A percentile compares a stretch with the other conserved stretches of the same genome.
phyloP scores from a whole-genome alignment of 139 green algal species.

The Ettlia oleoabundans region DNA sequence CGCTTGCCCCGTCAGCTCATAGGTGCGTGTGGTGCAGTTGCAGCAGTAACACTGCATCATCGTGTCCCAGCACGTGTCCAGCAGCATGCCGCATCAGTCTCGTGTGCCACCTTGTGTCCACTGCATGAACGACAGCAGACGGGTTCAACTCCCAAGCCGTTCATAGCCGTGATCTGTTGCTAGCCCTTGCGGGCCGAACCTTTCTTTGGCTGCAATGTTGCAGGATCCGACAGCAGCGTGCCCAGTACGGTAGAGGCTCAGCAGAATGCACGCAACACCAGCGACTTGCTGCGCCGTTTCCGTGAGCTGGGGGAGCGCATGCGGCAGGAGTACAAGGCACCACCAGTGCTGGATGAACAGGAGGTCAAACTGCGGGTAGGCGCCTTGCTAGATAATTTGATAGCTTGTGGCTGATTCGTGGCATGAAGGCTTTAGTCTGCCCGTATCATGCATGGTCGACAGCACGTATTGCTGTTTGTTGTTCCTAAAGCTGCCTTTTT shows the following conservation, averaged over 20 bases:
- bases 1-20: conserved; percentile 80
- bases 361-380: conserved; percentile 50
- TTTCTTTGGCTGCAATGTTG: background rate
- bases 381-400: background rate
- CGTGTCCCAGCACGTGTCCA: no score
- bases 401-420: background rate
- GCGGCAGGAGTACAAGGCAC: conserved; percentile 44
- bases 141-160: no score
- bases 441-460: background rate
- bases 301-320: conserved; percentile 68
- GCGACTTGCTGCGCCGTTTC: conserved; percentile 77
- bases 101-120: no score
- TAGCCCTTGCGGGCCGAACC: background rate
- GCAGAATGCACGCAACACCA: conserved; percentile 62
- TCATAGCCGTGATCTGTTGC: no score
- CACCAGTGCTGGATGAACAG: conserved; percentile 42
- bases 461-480: background rate
- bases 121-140: background rate
- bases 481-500: background rate
- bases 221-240: conserved; percentile 61
- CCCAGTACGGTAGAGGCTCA: conserved; percentile 70
- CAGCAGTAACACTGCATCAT: no score
- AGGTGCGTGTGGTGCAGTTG: no score
- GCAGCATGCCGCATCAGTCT: no score
- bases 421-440: background rate